These are phyloP conservation scores for Thermochaetoides dissita DNA, from an alignment of 2,329 filamentous ascomycete genomes.

Conservation along the genomic window DNA sequence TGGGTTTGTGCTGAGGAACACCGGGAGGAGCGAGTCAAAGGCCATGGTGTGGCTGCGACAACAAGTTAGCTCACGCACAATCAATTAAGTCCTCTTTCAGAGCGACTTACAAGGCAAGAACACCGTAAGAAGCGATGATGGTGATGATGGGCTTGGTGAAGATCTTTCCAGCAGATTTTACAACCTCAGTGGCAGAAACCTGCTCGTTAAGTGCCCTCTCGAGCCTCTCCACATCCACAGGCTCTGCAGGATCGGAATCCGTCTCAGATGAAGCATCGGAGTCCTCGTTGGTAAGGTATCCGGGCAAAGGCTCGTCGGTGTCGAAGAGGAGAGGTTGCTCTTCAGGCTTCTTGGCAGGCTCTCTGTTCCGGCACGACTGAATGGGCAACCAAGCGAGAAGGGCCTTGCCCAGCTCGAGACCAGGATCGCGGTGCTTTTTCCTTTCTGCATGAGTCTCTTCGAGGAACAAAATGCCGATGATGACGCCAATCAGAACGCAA, in stretches of 20 bases:
- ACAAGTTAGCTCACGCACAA: not conserved
- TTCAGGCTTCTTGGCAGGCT: slow-evolving; percentile 17
- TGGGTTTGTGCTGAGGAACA: slow-evolving; percentile 64
- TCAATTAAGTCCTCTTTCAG: not conserved
- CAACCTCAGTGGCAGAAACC: slow-evolving; percentile 6
- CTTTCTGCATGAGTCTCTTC: slow-evolving; percentile 86
- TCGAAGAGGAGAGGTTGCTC: slow-evolving; percentile 29
- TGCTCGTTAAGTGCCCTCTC: not conserved
- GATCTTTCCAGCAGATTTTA: slow-evolving; percentile 27
- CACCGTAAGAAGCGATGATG: slow-evolving; percentile 80
- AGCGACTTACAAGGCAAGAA: slow-evolving; percentile 79
- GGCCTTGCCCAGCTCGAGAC: slow-evolving; percentile 62
- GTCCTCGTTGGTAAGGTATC: slow-evolving; percentile 49
- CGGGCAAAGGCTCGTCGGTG: slow-evolving; percentile 48
- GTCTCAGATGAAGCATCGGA: slow-evolving; percentile 30
- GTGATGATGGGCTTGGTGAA: slow-evolving; percentile 78
- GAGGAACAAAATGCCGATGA: slow-evolving; percentile 70
- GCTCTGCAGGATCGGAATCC: slow-evolving; percentile 20
- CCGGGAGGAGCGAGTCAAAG: slow-evolving; percentile 83
- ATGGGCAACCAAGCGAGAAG: slow-evolving; percentile 36
- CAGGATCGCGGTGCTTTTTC: slow-evolving; percentile 61
- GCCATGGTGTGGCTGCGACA: slow-evolving; percentile 76
- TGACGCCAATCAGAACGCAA: slow-evolving; percentile 62
- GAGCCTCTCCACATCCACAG: slow-evolving; percentile 20
- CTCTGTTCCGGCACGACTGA: slow-evolving; percentile 23